Evolutionary conservation across 345 rosid genomes (phyloP), one percentile per base, ranked within the genome.

Genomic region (Aethionema arabicum): DNA sequence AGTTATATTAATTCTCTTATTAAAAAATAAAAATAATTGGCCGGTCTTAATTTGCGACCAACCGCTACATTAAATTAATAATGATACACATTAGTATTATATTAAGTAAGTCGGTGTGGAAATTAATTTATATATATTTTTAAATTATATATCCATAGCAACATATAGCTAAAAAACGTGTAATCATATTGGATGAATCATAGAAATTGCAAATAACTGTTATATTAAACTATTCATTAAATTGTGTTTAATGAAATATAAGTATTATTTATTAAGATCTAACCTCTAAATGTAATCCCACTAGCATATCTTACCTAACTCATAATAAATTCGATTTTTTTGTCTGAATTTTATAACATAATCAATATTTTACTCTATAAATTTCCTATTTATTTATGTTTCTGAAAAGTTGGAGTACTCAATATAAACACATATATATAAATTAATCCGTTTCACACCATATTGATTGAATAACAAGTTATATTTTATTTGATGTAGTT

Each of bases 31-130:
- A 40, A 5, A 49, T 63, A 15, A 58, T 44, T 70, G 37, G 65
- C 15, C 65, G 55, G 70, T 57, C 69, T 64, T 71, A 49, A 58
- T 64, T 48, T 63, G 35, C 33, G 51, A 63, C 40, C 64, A 70
- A 63, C 69, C 40, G 59, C 59, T 41, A 40, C 45, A 41, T 42
- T 41, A 56, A 70, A 63, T 53, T 56, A 27, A 33, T 32, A 47
- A 27, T 11, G 5, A 55, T 38, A 41, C 32, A 21, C 2, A 21
- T 21, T 21, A 61, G 37, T 55, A 61, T 69, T 62, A 35, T 49
- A 69, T 21, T 21, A 21, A 1, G 27, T 21, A 70, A 46, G 69
- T 63, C 41, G 42, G 59, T 29, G 65, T 56, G 27, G 39, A 42
- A 33, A 62, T 49, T 6, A 54, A 55, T 21, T 21, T 21, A 21